phyloP scores from a whole-genome alignment of 164 flowering plant species.

The Vitis riparia region DNA sequence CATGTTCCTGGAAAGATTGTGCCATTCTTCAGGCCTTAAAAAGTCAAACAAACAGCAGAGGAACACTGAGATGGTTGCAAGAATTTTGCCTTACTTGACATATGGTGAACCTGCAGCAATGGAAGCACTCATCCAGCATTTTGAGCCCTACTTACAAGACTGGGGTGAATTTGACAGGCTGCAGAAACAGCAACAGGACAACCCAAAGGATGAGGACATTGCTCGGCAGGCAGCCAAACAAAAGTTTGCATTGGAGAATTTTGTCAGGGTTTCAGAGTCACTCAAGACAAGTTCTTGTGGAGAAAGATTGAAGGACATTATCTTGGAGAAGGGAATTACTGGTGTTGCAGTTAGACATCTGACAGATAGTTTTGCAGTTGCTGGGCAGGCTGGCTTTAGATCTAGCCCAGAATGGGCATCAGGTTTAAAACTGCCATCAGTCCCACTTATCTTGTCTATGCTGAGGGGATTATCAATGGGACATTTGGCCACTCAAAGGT shows the following conservation, averaged over 20 bases:
- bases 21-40: slow-evolving; percentile 77
- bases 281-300: slow-evolving; percentile 97
- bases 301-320: slow-evolving; percentile 90
- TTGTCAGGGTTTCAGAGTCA: slow-evolving; percentile 96
- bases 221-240: slow-evolving; percentile 72
- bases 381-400: slow-evolving; percentile 75
- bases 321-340: slow-evolving; percentile 84
- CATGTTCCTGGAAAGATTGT: slow-evolving; percentile 89
- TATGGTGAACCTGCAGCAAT: slow-evolving; percentile 98
- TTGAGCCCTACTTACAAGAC: slow-evolving; percentile 76
- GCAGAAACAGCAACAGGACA: slow-evolving; percentile 66
- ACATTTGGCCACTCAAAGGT: slow-evolving; percentile 79
- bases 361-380: slow-evolving; percentile 70
- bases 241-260: slow-evolving; percentile 85
- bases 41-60: slow-evolving; percentile 96
- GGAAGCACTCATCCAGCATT: slow-evolving; percentile 95
- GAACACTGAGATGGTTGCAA: slow-evolving; percentile 99
- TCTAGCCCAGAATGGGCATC: slow-evolving; percentile 72
- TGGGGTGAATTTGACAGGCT: slow-evolving; percentile 82
- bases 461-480: slow-evolving; percentile 94
- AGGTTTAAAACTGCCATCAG: slow-evolving; percentile 79
- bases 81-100: slow-evolving; percentile 95
- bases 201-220: slow-evolving; percentile 72
- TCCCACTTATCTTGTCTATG: slow-evolving; percentile 94
- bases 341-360: slow-evolving; percentile 71